Base-by-base conservation (phyloP, 768 basidiomycete genomes). In the Pulveroboletus sp. region DNA sequence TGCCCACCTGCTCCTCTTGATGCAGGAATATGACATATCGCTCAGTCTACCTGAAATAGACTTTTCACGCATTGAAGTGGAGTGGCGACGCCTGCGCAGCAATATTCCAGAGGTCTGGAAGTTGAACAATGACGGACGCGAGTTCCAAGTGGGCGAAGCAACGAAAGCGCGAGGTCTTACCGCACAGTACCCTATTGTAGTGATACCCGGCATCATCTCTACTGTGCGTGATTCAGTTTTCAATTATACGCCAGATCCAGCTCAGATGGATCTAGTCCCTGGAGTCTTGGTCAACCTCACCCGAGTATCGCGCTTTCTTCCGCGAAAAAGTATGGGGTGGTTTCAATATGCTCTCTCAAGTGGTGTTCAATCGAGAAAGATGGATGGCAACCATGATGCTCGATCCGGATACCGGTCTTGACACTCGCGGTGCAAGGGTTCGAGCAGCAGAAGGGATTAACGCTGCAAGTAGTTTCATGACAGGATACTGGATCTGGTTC, bases 401-500 rank as follows among this genome's bases (percentile, higher is more conserved):
- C 8, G 94, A 99, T 66, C 86, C 90, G 0, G 74, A 85, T 15
- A 96, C 94, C 0, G 95, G 95, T 0, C 75, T 99, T 6, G 95
- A 99, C 61, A 89, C 91, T 3, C 80, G 83, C 0, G 85, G 82
- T 14, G 82, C 81, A 39, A 96, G 92, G 66, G 82, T 98, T 50
- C 77, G 95, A 32, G 91, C 94, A 11, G 92, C 91, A 0, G 90
- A 96, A 67, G 94, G 94, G 0, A 82, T 95, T 18, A 88, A 91
- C 62, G 92, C 92, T 0, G 93, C 92, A 3, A 89, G 86, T 55
- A 85, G 76, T 57, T 86, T 91, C 57, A 81, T 93, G 49, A 83
- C 85, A 63, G 93, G 94, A 1, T 99, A 93, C 64, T 98, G 93
- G 94, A 82, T 95, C 46, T 95, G 93, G 91, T 85, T 60, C 46